These are phyloP conservation scores for Debaryomyces coudertii DNA, from an alignment of 1,139 yeast species.

Conservation along the genomic window DNA sequence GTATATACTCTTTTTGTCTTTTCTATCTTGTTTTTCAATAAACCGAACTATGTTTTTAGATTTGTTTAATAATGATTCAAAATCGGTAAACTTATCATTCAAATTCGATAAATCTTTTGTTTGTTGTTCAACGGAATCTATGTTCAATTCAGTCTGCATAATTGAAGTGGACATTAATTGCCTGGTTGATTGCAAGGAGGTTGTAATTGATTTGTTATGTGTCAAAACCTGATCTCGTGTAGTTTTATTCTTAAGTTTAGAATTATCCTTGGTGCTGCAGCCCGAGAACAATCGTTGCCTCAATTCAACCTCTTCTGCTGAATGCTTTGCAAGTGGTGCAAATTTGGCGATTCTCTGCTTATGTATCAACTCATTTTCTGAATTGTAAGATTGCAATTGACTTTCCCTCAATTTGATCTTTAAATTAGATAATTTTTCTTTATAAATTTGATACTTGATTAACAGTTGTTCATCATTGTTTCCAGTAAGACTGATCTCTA, in stretches of 20 bases:
- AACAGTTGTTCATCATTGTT: conserved; percentile 12
- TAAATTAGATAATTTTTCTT: conserved; percentile 25
- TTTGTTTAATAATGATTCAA: conserved; percentile 56
- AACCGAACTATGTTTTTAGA: conserved; percentile 61
- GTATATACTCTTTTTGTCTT: conserved; percentile 63
- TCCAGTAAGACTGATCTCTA: conserved; percentile 18
- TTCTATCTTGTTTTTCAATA: conserved; percentile 67
- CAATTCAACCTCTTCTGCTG: conserved; percentile 11
- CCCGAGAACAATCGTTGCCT: conserved; percentile 27
- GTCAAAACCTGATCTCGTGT: conserved; percentile 41
- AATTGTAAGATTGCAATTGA: conserved; percentile 28
- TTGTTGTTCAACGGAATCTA: conserved; percentile 63
- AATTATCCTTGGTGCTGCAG: conserved; percentile 16
- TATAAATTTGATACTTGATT: conserved; percentile 21
- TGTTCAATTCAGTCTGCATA: conserved; percentile 62
- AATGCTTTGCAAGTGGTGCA: conserved; percentile 13
- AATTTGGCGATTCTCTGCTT: conserved; percentile 30
- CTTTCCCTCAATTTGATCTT: conserved; percentile 28
- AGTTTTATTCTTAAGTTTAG: conserved; percentile 19
- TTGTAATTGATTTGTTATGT: conserved; percentile 57
- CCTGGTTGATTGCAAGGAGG: conserved; percentile 55
- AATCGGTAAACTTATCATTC: conserved; percentile 54
- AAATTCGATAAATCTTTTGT: conserved; percentile 53
- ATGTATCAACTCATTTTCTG: conserved; percentile 32
- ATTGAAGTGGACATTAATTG: conserved; percentile 57